These are phyloP conservation scores for Wickerhamiella domercqiae DNA, from an alignment of 805 yeast genomes.

Conservation along the genomic window DNA sequence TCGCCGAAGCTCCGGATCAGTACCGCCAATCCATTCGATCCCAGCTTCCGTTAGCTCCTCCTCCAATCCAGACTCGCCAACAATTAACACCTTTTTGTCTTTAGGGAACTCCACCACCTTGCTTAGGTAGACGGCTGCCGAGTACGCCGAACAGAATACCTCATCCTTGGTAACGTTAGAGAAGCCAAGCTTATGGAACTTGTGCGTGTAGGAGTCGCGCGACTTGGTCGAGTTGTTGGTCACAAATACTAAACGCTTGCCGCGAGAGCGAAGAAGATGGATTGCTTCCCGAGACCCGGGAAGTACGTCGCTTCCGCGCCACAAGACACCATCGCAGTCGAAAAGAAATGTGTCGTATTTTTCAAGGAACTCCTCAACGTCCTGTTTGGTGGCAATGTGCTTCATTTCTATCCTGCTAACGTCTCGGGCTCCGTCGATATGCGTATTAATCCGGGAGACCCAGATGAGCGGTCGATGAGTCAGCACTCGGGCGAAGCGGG, in stretches of 20 bases:
- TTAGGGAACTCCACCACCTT: slow-evolving; percentile 61
- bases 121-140: slow-evolving; percentile 72
- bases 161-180: slow-evolving; percentile 35
- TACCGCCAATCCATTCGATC: slow-evolving; percentile 65
- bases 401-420: too few species aligned
- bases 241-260: slow-evolving; percentile 71
- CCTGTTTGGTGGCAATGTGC: slow-evolving; percentile 17
- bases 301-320: slow-evolving; percentile 74
- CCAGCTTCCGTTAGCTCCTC: slow-evolving; percentile 67
- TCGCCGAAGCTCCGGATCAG: slow-evolving; percentile 41
- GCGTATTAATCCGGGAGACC: too few species aligned
- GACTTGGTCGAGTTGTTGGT: slow-evolving; percentile 94
- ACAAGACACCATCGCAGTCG: slow-evolving; percentile 95
- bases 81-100: slow-evolving; percentile 67
- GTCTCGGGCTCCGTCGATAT: too few species aligned
- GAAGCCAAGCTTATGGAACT: slow-evolving; percentile 50
- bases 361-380: slow-evolving; percentile 35
- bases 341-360: slow-evolving; percentile 74
- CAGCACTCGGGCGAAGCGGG: too few species aligned
- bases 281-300: slow-evolving; percentile 72
- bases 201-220: slow-evolving; percentile 55
- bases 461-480: too few species aligned
- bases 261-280: slow-evolving; percentile 34
- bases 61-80: slow-evolving; percentile 79
- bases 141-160: slow-evolving; percentile 83